phyloP scores from a whole-genome alignment of 345 rosid genomes.

The Jatropha curcas region DNA sequence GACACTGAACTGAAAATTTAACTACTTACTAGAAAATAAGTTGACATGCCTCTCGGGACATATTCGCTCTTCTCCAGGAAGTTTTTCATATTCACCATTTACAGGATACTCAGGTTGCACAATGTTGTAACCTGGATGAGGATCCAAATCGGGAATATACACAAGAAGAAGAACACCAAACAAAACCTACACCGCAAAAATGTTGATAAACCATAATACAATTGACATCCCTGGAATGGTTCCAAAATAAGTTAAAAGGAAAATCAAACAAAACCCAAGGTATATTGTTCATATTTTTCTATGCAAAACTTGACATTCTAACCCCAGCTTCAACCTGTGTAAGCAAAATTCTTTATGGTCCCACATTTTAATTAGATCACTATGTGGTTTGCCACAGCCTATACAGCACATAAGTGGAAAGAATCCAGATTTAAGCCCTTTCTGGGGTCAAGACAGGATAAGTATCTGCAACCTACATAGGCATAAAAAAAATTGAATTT shows the following conservation, averaged over 20 bases:
- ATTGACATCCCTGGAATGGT: neutral
- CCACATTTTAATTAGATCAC: neutral
- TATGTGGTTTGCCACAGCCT: neutral
- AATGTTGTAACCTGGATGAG: conserved; percentile 28
- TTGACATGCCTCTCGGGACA: conserved; percentile 37
- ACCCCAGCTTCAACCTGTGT: neutral
- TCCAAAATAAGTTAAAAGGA: neutral
- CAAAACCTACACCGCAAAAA: conserved; percentile 22
- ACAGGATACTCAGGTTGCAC: conserved; percentile 19
- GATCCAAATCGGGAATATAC: conserved; percentile 33
- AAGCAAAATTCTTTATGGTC: neutral
- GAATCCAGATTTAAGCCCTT: neutral
- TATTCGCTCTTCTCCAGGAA: conserved; percentile 29
- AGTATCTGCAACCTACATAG: neutral
- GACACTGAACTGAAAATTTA: neutral
- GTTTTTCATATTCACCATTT: conserved; percentile 31
- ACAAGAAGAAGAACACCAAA: conserved; percentile 30
- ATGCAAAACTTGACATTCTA: neutral
- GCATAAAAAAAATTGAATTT: neutral
- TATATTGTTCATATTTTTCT: neutral
- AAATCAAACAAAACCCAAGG: neutral
- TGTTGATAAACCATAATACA: neutral
- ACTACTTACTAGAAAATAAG: conserved; percentile 29
- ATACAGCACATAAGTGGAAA: neutral
- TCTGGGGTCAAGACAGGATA: neutral